Percentiles rank a stretch among this genome's conserved stretches.
Evolutionary conservation across 2,329 filamentous ascomycete species (phyloP).

Genomic region (Pseudogymnoascus sp.): DNA sequence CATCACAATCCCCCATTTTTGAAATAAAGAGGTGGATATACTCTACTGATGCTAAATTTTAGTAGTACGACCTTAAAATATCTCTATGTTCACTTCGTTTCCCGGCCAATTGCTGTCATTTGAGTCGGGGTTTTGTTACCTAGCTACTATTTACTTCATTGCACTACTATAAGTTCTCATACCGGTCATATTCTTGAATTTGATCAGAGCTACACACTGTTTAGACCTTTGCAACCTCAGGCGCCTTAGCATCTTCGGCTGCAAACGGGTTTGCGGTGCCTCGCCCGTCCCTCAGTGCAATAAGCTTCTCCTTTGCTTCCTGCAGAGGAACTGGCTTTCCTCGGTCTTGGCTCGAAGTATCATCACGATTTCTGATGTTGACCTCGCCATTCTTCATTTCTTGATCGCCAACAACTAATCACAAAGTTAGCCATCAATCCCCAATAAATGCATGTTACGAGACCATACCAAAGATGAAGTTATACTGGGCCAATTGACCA

Average conservation of each 20-base stretch:
- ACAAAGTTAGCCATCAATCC: not conserved
- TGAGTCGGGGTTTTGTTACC: not conserved
- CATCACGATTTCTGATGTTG: constrained; percentile 58
- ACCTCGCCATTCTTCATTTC: constrained; percentile 54
- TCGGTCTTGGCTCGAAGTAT: constrained; percentile 53
- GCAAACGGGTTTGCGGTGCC: constrained; percentile 33
- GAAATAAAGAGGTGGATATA: constrained; percentile 3
- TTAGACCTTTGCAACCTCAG: not conserved
- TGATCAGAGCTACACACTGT: not conserved
- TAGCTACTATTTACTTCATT: constrained; percentile 2
- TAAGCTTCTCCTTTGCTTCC: constrained; percentile 50
- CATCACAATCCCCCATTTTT: not conserved
- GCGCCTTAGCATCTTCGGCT: not conserved
- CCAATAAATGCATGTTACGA: not conserved
- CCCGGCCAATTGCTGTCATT: not conserved
- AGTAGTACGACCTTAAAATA: not conserved
- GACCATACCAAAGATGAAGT: constrained; percentile 65
- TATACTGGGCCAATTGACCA: constrained; percentile 73
- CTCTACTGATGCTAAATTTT: constrained; percentile 1
- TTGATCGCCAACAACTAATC: constrained; percentile 52
- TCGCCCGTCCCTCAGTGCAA: constrained; percentile 43
- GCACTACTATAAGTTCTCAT: not conserved
- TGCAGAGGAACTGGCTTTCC: constrained; percentile 51
- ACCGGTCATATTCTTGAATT: not conserved
- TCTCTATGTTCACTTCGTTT: not conserved